Base-by-base conservation (phyloP, 2,329 filamentous ascomycete species). In the Arthrocladium fulminans region DNA sequence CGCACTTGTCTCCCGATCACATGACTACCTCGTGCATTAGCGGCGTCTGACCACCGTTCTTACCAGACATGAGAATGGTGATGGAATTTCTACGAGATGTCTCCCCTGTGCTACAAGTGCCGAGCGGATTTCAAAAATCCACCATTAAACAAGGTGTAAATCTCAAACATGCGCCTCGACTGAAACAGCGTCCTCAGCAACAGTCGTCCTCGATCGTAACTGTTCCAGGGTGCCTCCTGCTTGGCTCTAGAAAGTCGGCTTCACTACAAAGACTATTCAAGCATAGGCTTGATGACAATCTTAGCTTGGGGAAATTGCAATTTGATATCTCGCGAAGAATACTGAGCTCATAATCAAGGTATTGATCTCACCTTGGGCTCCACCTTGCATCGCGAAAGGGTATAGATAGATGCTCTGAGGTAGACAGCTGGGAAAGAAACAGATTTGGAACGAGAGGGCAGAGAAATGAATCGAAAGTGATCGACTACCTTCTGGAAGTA, bases 321-420 rank as follows among this genome's bases (percentile, higher is more conserved):
- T 24, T 72, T 64, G 59, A 71, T 73, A 61, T 73, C 62, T 71
- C 70, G 70, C 70, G 63, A 65, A 68, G 65, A 70, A 73, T 73
- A 73, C 70, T 73, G 70, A 73, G 70, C 70, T 67, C 66, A 67
- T 48, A 67, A 67, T 69, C 67, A 71, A 70, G 70, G 68, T 67
- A 73, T 70, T 63, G 63, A 64, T 60, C 70, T 73, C 69, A 67
- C 69, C 70, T 72, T 70, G 69, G 63, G 69, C 71, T 73, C 71
- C 69, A 73, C 71, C 71, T 72, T 68, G 64, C 69, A 67, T 67
- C 65, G 69, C 69, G 69, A 71, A 69, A 2, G 17, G 39, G 34
- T 19, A 42, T 25, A 25, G 38, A 19, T 37, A 15, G 39, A 50
- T 24, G 13, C 6, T 6, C 17, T 15, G 38, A 46, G 10, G 39